phyloP scores from a whole-genome alignment of 2,329 filamentous ascomycete species.

The Botryotinia calthae region DNA sequence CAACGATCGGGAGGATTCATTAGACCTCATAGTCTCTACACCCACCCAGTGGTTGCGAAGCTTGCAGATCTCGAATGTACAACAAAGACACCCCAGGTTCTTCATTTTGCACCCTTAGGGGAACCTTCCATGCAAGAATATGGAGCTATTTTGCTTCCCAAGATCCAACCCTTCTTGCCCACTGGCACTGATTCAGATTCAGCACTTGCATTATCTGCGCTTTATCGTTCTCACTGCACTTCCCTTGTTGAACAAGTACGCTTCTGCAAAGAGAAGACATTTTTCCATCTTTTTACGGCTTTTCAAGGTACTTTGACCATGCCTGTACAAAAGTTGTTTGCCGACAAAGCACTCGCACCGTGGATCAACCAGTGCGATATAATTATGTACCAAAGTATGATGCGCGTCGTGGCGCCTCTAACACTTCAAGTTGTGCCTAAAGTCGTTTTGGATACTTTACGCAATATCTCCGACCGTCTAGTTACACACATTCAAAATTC shows the following conservation, averaged over 20 bases:
- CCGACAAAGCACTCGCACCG: constrained; percentile 72
- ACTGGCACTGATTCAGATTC: constrained; percentile 80
- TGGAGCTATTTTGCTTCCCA: constrained; percentile 75
- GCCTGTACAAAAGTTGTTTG: constrained; percentile 89
- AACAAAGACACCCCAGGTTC: constrained; percentile 56
- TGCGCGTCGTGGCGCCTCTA: constrained; percentile 83
- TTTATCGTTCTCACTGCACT: constrained; percentile 93
- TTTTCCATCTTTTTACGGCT: constrained; percentile 90
- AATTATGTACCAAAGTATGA: constrained; percentile 95
- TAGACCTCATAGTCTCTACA: constrained; percentile 54
- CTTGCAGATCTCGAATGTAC: constrained; percentile 59
- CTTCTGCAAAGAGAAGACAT: constrained; percentile 94
- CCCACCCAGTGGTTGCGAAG: constrained; percentile 54
- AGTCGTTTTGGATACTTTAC: constrained; percentile 79
- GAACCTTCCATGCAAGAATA: constrained; percentile 60
- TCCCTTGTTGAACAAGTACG: constrained; percentile 93
- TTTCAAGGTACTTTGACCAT: constrained; percentile 97
- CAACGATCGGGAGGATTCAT: constrained; percentile 38
- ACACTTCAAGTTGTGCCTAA: constrained; percentile 90
- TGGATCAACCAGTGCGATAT: constrained; percentile 98
- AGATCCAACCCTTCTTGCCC: constrained; percentile 79
- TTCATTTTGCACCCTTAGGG: constrained; percentile 59
- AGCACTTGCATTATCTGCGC: constrained; percentile 77
- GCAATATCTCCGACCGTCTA: constrained; percentile 79
- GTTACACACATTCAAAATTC: constrained; percentile 79